These are phyloP conservation scores for Rhododendron griersonianum DNA, from an alignment of 148 eudicot species.

Conservation along the genomic window DNA sequence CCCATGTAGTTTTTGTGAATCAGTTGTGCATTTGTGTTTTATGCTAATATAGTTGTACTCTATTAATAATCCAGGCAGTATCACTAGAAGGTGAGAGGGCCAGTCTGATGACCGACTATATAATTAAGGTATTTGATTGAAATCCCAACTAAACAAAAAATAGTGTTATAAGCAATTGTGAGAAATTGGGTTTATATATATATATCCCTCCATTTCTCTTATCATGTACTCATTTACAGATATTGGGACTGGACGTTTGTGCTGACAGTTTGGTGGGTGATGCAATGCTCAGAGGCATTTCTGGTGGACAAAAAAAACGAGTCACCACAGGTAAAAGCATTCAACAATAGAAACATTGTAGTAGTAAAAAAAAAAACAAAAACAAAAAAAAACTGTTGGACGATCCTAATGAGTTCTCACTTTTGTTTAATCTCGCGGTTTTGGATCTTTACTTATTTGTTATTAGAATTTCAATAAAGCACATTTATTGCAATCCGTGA, in stretches of 20 bases:
- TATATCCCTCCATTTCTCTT: not conserved
- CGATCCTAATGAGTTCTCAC: not conserved
- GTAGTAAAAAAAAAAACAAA: too few relatives aligned
- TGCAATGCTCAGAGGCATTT: constrained; percentile 61
- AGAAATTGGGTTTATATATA: not conserved
- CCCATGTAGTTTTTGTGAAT: not conserved
- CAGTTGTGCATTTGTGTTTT: not conserved
- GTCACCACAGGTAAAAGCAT: constrained; percentile 45
- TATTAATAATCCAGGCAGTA: constrained; percentile 9
- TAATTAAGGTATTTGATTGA: constrained; percentile 2
- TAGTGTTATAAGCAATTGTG: not conserved
- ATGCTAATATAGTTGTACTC: not conserved
- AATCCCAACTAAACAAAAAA: not conserved
- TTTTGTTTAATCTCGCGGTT: not conserved
- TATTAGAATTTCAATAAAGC: too few relatives aligned
- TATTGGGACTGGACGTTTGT: constrained; percentile 59
- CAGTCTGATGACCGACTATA: constrained; percentile 16
- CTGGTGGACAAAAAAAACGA: constrained; percentile 62
- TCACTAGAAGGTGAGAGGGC: constrained; percentile 10
- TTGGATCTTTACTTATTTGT: not conserved
- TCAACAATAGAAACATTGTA: not conserved
- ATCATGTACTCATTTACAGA: constrained; percentile 18
- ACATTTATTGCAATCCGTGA: not conserved
- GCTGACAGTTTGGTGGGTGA: constrained; percentile 64
- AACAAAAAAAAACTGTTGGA: too few relatives aligned